Conservation (phyloP, 371 early-diverging fungal genomes). For the Rhizopus stolonifer region DNA sequence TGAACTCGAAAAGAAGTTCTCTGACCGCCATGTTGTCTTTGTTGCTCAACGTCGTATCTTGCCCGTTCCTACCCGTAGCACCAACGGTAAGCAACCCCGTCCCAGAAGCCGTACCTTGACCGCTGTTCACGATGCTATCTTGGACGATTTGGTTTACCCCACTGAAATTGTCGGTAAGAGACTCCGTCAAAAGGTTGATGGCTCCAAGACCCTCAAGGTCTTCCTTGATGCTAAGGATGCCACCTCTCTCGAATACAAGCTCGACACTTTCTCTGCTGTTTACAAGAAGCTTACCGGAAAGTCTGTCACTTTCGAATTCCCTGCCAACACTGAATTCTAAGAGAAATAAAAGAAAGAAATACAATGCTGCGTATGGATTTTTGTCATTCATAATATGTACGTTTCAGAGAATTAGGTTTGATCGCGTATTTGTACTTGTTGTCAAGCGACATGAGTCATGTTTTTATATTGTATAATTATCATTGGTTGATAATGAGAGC, state of each 20-base stretch:
- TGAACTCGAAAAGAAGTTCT: slow-evolving; percentile 99
- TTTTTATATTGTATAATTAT: too few relatives aligned
- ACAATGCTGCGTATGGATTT: neutral
- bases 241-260: slow-evolving; percentile 96
- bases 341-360: neutral
- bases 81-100: slow-evolving; percentile 89
- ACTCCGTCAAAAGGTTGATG: slow-evolving; percentile 94
- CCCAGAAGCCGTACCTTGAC: slow-evolving; percentile 98
- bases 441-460: too few relatives aligned
- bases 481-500: too few relatives aligned
- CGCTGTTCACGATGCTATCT: slow-evolving; percentile 91
- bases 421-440: too few relatives aligned
- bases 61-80: slow-evolving; percentile 84
- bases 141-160: slow-evolving; percentile 97
- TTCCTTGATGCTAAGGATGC: slow-evolving; percentile 97
- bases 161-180: slow-evolving; percentile 98
- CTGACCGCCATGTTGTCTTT: slow-evolving; percentile 94
- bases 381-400: too few relatives aligned
- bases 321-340: slow-evolving; percentile 46
- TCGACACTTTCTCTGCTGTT: slow-evolving; percentile 94
- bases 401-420: too few relatives aligned
- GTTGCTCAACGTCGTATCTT: slow-evolving; percentile 96
- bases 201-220: slow-evolving; percentile 91
- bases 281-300: slow-evolving; percentile 97
- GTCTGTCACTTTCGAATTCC: too few relatives aligned